Evolutionary conservation across 2,329 filamentous ascomycete species (phyloP), one percentile per base, ranked within the genome.

Genomic region (Fusarium coffeatum): DNA sequence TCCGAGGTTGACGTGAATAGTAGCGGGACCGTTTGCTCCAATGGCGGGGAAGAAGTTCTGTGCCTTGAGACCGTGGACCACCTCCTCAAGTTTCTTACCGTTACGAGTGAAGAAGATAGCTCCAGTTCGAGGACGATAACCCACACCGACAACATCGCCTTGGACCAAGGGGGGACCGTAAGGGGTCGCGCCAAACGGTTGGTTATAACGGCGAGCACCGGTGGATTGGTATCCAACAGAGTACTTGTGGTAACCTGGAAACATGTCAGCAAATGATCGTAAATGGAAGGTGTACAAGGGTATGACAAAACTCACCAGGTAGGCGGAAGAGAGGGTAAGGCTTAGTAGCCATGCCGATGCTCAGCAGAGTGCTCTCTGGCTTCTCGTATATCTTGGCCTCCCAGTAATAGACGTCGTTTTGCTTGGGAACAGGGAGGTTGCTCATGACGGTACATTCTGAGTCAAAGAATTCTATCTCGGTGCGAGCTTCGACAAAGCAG

Each of bases 371-470:
- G 63, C 84, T 89, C 69, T 98, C 96, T 6, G 96, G 94, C 82
- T 98, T 98, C 68, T 99, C 96, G 82, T 97, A 99, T 55, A 99
- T 92, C 84, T 99, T 99, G 59, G 94, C 93, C 80, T 99, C 96
- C 96, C 96, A 99, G 81, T 99, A 99, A 80, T 99, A 99, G 13
- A 98, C 95, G 77, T 99, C 96, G 77, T 99, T 99, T 78, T 99
- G 96, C 78, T 99, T 99, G 16, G 96, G 96, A 10, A 99, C 93
- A 1, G 96, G 96, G 42, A 99, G 82, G 76, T 99, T 99, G 84
- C 92, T 97, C 84, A 97, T 93, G 67, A 98, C 96, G 74, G 94
- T 97, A 83, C 95, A 98, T 79, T 97, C 96, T 4, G 94, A 96
- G 80, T 99, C 96, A 78, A 97, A 99, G 83, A 99, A 99, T 79